Conservation (phyloP, 306 rosid species). For the Arachis hypogaea region DNA sequence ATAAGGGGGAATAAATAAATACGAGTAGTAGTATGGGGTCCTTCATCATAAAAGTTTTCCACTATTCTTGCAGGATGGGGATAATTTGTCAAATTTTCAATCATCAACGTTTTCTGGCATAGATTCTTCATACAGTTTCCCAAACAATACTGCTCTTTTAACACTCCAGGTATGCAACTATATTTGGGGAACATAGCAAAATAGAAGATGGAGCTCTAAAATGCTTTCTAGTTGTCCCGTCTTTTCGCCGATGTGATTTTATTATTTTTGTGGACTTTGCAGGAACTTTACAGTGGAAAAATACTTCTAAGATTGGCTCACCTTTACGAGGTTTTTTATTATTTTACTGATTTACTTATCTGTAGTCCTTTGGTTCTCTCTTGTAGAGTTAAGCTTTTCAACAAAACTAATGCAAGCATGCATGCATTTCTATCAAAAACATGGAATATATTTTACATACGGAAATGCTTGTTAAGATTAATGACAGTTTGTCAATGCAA, state of each 20-base stretch:
- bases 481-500: neutral
- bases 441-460: neutral
- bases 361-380: constrained; percentile 21
- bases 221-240: constrained; percentile 14
- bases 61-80: constrained; percentile 59
- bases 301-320: constrained; percentile 82
- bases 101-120: constrained; percentile 55
- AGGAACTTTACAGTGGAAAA: constrained; percentile 81
- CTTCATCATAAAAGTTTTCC: constrained; percentile 19
- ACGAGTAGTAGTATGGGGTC: neutral
- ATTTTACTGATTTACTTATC: constrained; percentile 32
- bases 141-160: constrained; percentile 69
- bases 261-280: constrained; percentile 43
- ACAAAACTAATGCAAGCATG: neutral
- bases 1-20: neutral
- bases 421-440: constrained; percentile 30
- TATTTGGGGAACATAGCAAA: constrained; percentile 16
- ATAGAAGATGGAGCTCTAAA: constrained; percentile 23
- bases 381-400: constrained; percentile 12
- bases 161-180: constrained; percentile 66
- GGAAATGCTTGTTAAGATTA: constrained; percentile 10
- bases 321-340: constrained; percentile 69
- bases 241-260: constrained; percentile 20
- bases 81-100: constrained; percentile 49
- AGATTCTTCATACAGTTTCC: constrained; percentile 69